Base-by-base conservation (phyloP, 768 basidiomycete species). In the Macrocybe gigantea region DNA sequence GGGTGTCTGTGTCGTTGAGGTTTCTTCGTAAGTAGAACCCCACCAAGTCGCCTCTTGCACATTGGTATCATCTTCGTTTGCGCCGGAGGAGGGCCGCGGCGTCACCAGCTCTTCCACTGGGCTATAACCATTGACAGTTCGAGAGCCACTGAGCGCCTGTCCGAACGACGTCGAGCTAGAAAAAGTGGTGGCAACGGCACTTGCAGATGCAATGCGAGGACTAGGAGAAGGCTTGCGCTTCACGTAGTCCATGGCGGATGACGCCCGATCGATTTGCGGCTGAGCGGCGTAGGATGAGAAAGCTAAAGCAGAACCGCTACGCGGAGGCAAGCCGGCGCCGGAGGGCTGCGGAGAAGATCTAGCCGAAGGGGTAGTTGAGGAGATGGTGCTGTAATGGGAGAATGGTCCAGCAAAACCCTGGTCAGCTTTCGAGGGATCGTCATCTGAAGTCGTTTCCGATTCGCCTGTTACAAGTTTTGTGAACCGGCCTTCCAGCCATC, bases 381-480 rank as follows among this genome's bases (percentile, higher is more conserved):
- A 88, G 50, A 99, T 95, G 5, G 90, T 83, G 53, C 88, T 93
- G 67, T 88, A 97, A 56, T 92, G 91, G 29, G 92, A 82, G 66
- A 98, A 97, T 6, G 95, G 90, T 4, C 94, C 95, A 5, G 78
- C 66, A 56, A 73, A 73, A 12, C 72, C 62, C 32, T 69, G 70
- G 42, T 72, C 68, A 41, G 64, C 63, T 11, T 64, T 52, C 45
- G 69, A 71, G 38, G 54, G 44, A 5, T 71, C 64, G 33, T 71
- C 71, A 34, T 66, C 71, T 9, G 63, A 63, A 5, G 62, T 58
- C 8, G 76, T 64, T 11, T 70, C 68, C 7, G 69, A 78, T 44
- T 96, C 93, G 2, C 95, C 96, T 7, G 94, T 90, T 50, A 99
- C 93, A 56, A 99, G 84, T 60, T 94, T 94, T 11, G 92, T 92